Percentiles rank a stretch among this genome's conserved stretches.
These are phyloP conservation scores for Neckera pumila DNA, from an alignment of 225 moss, liverwort and hornwort species.

Conservation along the genomic window DNA sequence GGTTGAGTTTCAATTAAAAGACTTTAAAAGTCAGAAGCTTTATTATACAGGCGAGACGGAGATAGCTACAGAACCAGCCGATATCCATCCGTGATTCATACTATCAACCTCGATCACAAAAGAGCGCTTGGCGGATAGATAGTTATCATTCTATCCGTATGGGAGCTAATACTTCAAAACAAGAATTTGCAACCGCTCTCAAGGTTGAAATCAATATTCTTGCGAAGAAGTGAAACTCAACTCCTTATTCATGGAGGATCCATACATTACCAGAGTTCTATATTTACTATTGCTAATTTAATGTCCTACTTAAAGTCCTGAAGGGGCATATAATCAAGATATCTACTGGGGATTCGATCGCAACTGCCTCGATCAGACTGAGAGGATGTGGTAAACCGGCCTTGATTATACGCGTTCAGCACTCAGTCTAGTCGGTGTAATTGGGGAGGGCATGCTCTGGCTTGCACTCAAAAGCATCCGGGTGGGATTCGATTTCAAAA, in stretches of 20 bases:
- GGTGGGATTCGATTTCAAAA: slow-evolving; percentile 10
- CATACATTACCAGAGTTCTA: background rate
- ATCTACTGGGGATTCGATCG: no score
- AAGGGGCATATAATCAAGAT: background rate
- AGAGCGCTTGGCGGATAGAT: background rate
- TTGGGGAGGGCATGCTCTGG: slow-evolving; percentile 21
- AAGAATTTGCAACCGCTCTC: background rate
- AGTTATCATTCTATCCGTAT: background rate
- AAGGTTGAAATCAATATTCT: background rate
- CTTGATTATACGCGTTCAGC: background rate
- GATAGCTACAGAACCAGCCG: background rate
- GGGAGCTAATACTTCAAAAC: background rate
- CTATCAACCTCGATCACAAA: background rate
- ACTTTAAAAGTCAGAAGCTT: background rate
- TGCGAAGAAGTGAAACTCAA: background rate
- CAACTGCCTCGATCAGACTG: no score
- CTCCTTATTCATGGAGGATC: background rate
- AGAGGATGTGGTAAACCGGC: background rate
- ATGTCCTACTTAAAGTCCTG: background rate
- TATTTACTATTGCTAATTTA: background rate
- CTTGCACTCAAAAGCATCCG: slow-evolving; percentile 27
- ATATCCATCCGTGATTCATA: background rate
- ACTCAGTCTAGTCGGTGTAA: background rate
- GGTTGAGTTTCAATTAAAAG: background rate
- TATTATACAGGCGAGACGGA: background rate